Base-by-base conservation (phyloP, 2,329 filamentous ascomycete genomes). In the Exophiala phaeomuriformis region DNA sequence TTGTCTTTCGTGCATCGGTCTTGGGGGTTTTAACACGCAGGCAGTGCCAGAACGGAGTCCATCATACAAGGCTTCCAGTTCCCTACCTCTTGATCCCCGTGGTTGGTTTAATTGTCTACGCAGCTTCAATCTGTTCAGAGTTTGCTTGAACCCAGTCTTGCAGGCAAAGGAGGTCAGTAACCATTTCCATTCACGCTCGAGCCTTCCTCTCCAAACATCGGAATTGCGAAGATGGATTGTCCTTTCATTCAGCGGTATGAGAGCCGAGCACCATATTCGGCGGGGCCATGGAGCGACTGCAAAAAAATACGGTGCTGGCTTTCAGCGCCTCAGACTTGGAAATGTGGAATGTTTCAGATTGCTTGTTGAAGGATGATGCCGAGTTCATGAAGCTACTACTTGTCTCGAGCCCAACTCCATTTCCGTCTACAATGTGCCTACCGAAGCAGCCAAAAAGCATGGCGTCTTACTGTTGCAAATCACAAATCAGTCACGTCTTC, bases 1-100 rank as follows among this genome's bases (percentile, higher is more conserved):
- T 56, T 39, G 51, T 55, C 45, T 28, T n/a, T 57, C 47, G 57
- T 50, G 30, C 30, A 47, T 36, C 45, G 51, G 36, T 49, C 39
- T 27, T 47, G 9, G 50, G 30, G 49, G 52, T 49, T 45, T 19
- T 19, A 40, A 5, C 37, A 40, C 19, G 19, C 19, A 19, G 19
- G 19, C 19, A 19, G 19, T 19, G 19, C 19, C 19, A 19, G 19
- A 19, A 19, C 19, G 19, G 19, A 19, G 19, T 19, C 19, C 19
- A 19, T 19, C 19, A 19, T 19, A 19, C 19, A 19, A 19, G 19
- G 19, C 19, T 19, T 19, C 19, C 19, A 19, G 19, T 19, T 19
- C 19, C 19, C 19, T 19, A 19, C 19, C 19, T 19, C 19, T 19
- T 19, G 19, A 19, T 19, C 19, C 19, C 19, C 19, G 19, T 19